A percentile compares a stretch with the other conserved stretches of the same genome.
Conservation (phyloP, 371 early-diverging fungal species). For the Capillidium heterosporum region DNA sequence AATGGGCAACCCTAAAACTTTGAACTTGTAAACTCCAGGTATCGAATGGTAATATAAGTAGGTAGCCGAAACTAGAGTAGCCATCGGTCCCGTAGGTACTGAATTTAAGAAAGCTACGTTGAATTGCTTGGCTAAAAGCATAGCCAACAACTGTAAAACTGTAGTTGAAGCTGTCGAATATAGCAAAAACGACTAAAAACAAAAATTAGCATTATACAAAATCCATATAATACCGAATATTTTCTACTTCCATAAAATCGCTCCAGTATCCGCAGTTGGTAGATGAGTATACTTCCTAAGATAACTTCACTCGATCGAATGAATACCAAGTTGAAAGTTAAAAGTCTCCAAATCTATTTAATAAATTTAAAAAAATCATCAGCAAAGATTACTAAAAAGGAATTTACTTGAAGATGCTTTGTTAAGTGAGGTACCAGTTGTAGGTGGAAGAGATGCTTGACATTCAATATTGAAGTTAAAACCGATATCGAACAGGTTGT, state of each 20-base stretch:
- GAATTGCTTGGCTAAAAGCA: too few species aligned
- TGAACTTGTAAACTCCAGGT: neutral
- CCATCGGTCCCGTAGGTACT: neutral
- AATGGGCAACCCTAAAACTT: neutral
- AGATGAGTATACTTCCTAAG: neutral
- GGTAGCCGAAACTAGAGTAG: neutral
- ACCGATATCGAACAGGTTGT: neutral
- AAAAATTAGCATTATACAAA: neutral
- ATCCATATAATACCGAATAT: neutral
- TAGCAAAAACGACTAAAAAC: neutral
- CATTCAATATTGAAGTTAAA: neutral
- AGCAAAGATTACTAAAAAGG: neutral
- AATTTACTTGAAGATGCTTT: neutral
- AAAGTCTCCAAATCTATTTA: neutral
- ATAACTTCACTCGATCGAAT: neutral
- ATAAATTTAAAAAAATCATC: neutral
- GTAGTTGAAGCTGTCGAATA: neutral
- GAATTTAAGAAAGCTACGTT: neutral
- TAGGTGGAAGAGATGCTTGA: neutral
- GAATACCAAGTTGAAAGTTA: neutral
- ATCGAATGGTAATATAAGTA: neutral
- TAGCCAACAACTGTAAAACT: neutral
- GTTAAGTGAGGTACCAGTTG: neutral
- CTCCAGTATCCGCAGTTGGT: neutral
- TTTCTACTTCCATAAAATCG: neutral